phyloP scores from a whole-genome alignment of 495 filamentous ascomycete genomes.

The Rostrohypoxylon terebratum region DNA sequence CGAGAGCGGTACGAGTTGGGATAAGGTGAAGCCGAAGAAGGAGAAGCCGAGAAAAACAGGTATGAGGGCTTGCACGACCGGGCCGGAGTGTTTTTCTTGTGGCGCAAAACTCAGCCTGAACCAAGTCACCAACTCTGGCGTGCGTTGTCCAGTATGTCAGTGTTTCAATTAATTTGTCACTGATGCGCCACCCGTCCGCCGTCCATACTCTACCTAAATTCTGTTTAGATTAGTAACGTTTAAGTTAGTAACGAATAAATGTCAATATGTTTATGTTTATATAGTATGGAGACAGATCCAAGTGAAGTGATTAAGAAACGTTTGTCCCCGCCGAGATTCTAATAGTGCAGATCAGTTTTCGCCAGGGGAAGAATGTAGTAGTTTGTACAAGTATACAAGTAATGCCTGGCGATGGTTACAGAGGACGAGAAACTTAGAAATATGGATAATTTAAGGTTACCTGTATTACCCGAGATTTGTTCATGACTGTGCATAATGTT shows the following conservation, averaged over 20 bases:
- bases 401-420: background rate
- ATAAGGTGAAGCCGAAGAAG: background rate
- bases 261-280: background rate
- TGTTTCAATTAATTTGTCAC: slow-evolving; percentile 24
- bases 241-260: background rate
- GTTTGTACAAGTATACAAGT: no score
- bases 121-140: background rate
- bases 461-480: background rate
- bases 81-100: slow-evolving; percentile 31
- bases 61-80: slow-evolving; percentile 9
- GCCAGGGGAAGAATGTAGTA: no score
- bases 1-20: slow-evolving; percentile 12
- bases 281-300: background rate
- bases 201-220: no score
- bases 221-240: background rate
- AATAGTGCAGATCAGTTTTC: no score
- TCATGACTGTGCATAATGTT: background rate
- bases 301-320: no score
- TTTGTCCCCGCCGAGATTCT: no score
- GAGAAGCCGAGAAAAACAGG: background rate
- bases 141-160: slow-evolving; percentile 17
- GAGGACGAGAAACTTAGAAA: background rate
- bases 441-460: slow-evolving; percentile 3
- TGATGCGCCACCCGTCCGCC: background rate
- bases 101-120: slow-evolving; percentile 1